Conservation (phyloP, 73 alveolate genomes). For the Paramecium octaurelia region DNA sequence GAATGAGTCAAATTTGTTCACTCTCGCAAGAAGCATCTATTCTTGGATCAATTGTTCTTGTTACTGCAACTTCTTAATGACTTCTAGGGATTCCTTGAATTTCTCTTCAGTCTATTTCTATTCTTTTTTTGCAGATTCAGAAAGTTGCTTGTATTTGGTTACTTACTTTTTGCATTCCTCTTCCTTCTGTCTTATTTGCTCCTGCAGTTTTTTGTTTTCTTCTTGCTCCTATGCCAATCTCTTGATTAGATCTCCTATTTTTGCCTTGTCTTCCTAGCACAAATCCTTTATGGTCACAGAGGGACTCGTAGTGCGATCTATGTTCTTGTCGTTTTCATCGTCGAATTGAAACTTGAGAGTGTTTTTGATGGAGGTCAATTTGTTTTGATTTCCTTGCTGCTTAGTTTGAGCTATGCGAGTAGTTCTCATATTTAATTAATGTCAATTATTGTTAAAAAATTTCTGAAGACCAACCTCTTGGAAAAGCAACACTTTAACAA, state of each 20-base stretch:
- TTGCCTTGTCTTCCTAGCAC: conserved; percentile 95
- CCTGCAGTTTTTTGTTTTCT: conserved; percentile 75
- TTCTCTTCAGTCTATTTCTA: conserved; percentile 65
- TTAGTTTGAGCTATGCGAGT: not conserved
- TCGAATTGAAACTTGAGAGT: conserved; percentile 23
- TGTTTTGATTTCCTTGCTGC: not conserved
- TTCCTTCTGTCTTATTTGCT: conserved; percentile 75
- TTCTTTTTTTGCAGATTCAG: conserved; percentile 61
- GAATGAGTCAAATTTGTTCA: conserved; percentile 41
- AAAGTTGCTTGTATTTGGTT: conserved; percentile 50
- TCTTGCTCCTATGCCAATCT: conserved; percentile 89
- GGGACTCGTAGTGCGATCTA: conserved; percentile 36
- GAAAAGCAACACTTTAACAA: not conserved
- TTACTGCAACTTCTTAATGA: conserved; percentile 56
- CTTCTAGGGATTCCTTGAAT: conserved; percentile 61
- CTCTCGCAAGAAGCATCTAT: not conserved
- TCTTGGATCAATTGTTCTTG: not conserved
- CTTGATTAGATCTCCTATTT: conserved; percentile 94
- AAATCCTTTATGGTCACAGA: conserved; percentile 82
- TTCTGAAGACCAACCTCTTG: not conserved
- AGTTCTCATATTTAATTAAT: conserved; percentile 22
- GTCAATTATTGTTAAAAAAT: not conserved
- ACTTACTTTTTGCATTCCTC: conserved; percentile 73
- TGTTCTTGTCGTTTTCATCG: not conserved
- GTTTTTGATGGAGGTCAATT: not conserved